Conservation (phyloP, 2,329 filamentous ascomycete genomes). For the Fusarium hainanense region DNA sequence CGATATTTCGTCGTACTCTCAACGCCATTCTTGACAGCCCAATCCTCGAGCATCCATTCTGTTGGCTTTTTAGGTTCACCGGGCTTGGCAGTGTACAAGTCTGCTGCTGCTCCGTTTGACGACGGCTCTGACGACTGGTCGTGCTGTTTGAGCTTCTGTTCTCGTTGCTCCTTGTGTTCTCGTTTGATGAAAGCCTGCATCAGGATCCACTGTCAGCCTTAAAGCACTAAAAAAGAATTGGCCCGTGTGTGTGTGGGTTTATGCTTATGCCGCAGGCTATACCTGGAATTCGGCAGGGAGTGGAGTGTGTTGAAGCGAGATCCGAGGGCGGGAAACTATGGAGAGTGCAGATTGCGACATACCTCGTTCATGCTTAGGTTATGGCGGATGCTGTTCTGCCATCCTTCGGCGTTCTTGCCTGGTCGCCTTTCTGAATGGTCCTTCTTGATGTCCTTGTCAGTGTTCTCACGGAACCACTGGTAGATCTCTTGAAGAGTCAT, state of each 20-base stretch:
- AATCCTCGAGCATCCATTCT: conserved; percentile 80
- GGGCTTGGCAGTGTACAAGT: conserved; percentile 14
- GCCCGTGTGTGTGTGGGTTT: conserved; percentile 20
- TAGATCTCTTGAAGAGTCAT: conserved; percentile 91
- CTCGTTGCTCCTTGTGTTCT: conserved; percentile 33
- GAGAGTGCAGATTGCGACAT: conserved; percentile 48
- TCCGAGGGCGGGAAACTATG: conserved; percentile 26
- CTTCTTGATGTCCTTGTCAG: conserved; percentile 77
- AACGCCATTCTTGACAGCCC: conserved; percentile 77
- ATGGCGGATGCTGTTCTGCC: conserved; percentile 96
- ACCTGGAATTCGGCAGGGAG: conserved; percentile 12
- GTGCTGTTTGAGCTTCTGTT: neutral
- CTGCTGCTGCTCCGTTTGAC: conserved; percentile 5
- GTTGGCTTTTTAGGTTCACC: conserved; percentile 70
- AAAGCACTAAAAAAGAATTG: conserved; percentile 15
- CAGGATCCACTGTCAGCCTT: conserved; percentile 31
- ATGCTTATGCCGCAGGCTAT: conserved; percentile 18
- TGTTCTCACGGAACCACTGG: conserved; percentile 86
- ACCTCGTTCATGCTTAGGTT: conserved; percentile 97
- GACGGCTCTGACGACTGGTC: conserved; percentile 43
- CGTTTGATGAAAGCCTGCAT: conserved; percentile 58
- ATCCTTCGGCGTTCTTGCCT: conserved; percentile 67
- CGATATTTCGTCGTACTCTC: conserved; percentile 87
- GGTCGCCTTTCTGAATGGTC: conserved; percentile 53
- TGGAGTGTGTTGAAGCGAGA: conserved; percentile 10